A percentile compares a stretch with the other conserved stretches of the same genome.
These are phyloP conservation scores for Botrytis medusae DNA, from an alignment of 2,329 filamentous ascomycete species.

Conservation along the genomic window DNA sequence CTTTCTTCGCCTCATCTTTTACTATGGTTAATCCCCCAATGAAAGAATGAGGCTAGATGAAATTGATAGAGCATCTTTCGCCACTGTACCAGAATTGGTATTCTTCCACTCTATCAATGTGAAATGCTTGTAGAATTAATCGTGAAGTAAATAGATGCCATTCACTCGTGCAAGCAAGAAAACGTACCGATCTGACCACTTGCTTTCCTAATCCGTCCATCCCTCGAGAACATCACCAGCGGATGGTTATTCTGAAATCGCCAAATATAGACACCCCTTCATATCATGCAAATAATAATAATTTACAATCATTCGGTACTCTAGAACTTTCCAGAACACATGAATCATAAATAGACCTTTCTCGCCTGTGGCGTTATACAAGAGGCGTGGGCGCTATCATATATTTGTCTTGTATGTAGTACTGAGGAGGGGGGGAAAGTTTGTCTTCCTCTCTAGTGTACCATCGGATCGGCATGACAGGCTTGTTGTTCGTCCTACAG, in stretches of 20 bases:
- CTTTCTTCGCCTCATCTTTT: not conserved
- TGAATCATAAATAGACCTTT: not conserved
- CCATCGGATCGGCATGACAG: not conserved
- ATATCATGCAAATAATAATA: not conserved
- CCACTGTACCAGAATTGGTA: not conserved
- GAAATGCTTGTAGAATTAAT: not conserved
- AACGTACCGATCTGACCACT: not conserved
- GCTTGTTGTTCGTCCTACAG: not conserved
- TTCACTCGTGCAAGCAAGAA: not conserved
- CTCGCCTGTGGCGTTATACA: not conserved
- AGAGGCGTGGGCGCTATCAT: not conserved
- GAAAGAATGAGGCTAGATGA: not conserved
- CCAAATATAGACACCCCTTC: not conserved
- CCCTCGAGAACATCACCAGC: not conserved
- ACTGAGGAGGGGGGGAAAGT: not conserved
- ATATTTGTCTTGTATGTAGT: not conserved
- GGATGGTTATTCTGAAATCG: not conserved
- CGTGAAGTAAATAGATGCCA: not conserved
- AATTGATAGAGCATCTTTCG: not conserved
- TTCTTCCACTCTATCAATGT: not conserved
- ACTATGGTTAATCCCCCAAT: not conserved
- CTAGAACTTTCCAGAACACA: constrained; percentile 3
- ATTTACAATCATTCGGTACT: not conserved
- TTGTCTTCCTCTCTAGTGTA: not conserved
- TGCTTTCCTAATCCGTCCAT: not conserved